phyloP scores from a whole-genome alignment of 495 filamentous ascomycete species.

The Penicillium desertorum region DNA sequence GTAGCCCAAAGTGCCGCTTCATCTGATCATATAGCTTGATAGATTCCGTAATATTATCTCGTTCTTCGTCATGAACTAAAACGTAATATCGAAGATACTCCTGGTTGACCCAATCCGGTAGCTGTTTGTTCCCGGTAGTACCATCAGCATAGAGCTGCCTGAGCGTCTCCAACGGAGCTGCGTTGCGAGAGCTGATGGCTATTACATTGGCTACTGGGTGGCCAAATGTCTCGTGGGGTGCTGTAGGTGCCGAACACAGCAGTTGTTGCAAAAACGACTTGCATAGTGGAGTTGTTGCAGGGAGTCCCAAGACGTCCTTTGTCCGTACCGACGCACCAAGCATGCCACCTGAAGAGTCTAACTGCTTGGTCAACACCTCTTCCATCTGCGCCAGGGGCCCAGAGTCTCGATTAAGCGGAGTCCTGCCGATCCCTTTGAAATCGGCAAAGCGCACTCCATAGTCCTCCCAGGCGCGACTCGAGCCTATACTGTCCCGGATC shows the following conservation, averaged over 20 bases:
- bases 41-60: constrained; percentile 84
- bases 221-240: constrained; percentile 86
- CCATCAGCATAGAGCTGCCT: constrained; percentile 78
- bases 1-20: constrained; percentile 93
- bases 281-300: constrained; percentile 64
- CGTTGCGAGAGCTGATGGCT: constrained; percentile 85
- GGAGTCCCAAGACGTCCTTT: constrained; percentile 34
- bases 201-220: constrained; percentile 97
- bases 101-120: constrained; percentile 80
- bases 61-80: constrained; percentile 94
- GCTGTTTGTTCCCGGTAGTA: constrained; percentile 59
- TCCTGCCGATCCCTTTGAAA: constrained; percentile 33
- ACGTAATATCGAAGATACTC: constrained; percentile 96
- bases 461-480: constrained; percentile 80
- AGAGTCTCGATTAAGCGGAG: constrained; percentile 22
- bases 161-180: constrained; percentile 77
- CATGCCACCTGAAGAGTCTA: constrained; percentile 36
- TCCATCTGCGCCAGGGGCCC: constrained; percentile 55
- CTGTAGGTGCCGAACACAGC: constrained; percentile 71
- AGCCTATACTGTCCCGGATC: constrained; percentile 83
- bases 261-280: constrained; percentile 78
- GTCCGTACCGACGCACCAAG: constrained; percentile 37
- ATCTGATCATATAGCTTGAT: constrained; percentile 92
- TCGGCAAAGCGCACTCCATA: constrained; percentile 83
- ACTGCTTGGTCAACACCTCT: constrained; percentile 54